Conservation (phyloP, 2,329 filamentous ascomycete genomes). For the Colletotrichum tropicicola region DNA sequence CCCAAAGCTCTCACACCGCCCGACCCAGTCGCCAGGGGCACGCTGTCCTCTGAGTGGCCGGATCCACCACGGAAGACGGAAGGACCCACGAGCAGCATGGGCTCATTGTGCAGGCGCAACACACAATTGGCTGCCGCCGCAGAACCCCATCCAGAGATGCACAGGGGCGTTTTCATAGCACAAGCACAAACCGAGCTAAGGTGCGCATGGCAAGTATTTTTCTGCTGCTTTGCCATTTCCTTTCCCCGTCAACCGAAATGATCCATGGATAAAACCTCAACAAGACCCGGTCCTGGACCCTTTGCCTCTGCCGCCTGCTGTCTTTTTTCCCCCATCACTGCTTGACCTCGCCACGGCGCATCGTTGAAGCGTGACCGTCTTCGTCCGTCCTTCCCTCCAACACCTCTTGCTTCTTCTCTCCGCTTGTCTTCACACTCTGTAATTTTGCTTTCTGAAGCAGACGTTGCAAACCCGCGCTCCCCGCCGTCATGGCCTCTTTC, state of each 20-base stretch:
- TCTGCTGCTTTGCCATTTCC: constrained; percentile 26
- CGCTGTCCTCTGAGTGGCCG: background rate
- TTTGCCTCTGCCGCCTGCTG: constrained; percentile 15
- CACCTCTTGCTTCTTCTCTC: constrained; percentile 7
- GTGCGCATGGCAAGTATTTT: background rate
- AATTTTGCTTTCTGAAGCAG: background rate
- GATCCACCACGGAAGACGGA: constrained; percentile 21
- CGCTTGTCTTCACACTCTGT: background rate
- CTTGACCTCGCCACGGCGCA: constrained; percentile 14
- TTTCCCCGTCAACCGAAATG: constrained; percentile 32
- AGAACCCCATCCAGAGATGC: background rate
- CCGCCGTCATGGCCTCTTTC: constrained; percentile 28
- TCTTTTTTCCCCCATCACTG: constrained; percentile 15
- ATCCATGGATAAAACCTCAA: constrained; percentile 34
- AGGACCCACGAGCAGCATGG: constrained; percentile 22
- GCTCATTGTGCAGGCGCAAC: constrained; percentile 11
- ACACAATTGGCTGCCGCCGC: constrained; percentile 10
- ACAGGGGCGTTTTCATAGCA: constrained; percentile 25
- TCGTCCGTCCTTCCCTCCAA: constrained; percentile 5
- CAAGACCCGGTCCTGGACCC: constrained; percentile 27
- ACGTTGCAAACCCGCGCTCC: constrained; percentile 13
- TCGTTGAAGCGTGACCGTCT: constrained; percentile 2
- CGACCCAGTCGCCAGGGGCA: constrained; percentile 11
- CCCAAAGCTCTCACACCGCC: constrained; percentile 22
- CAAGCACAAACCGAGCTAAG: constrained; percentile 11